Evolutionary conservation across 2,329 filamentous ascomycete genomes (phyloP), one percentile per base, ranked within the genome.

Genomic region (Paraphaeosphaeria sporulosa): DNA sequence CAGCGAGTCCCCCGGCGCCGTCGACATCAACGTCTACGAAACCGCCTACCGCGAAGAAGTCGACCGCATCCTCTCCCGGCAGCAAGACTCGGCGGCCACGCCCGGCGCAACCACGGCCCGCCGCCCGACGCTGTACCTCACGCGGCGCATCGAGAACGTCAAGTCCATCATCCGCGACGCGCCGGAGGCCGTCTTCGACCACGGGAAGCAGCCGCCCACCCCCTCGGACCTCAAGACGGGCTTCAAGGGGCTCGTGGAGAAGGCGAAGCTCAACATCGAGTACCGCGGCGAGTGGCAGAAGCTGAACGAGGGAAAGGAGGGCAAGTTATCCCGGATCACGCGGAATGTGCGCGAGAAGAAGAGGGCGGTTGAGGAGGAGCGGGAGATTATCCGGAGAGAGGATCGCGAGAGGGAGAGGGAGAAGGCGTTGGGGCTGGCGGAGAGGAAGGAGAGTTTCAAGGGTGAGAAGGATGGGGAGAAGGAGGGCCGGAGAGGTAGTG

Each of bases 1-100:
- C 43, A 92, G 91, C 32, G 93, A 97, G 77, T 96, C 92, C 1
- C 94, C 94, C 2, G 90, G 90, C 0, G 90, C 89, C 1, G 91
- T 92, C 6, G 93, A 96, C 61, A 92, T 92, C 68, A 89, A 95
- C 72, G 90, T 98, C 59, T 97, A 97, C 76, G 92, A 96, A 75
- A 87, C 86, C 0, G 94, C 94, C 0, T 97, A 96, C 74, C 88
- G 92, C 71, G 87, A 91, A 62, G 92, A 97, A 78, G 86, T 95
- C 30, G 86, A 90, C 60, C 86, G 89, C 17, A 94, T 97, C 69
- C 79, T 86, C 77, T 81, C 64, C 72, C 79, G 63, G 71, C 81
- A 52, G 15, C 34, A 34, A 21, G 49, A 52, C 21, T 13, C 49
- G 2, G 19, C 30, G 9, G 9, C 15, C 17, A 49, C 47, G n/a